A percentile compares a stretch with the other conserved stretches of the same genome.
Conservation (phyloP, 1,284 basidiomycete genomes). For the Ceratobasidium sp. region DNA sequence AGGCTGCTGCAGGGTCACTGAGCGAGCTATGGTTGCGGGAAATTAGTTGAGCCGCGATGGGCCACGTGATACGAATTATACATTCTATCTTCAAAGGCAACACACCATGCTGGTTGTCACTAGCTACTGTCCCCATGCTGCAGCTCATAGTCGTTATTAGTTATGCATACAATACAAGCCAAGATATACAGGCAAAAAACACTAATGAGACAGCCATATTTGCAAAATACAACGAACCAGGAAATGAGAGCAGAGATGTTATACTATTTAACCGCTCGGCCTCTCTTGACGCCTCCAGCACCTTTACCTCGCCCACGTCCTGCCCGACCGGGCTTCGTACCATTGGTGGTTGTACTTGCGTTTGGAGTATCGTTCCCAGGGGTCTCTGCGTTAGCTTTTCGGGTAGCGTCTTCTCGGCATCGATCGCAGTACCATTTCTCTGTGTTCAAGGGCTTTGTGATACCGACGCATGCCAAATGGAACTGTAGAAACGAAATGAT, state of each 20-base stretch:
- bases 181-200: neutral
- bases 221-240: neutral
- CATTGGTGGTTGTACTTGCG: slow-evolving; percentile 5
- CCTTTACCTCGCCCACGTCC: slow-evolving; percentile 34
- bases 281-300: slow-evolving; percentile 30
- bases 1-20: too few species aligned
- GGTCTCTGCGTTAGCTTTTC: slow-evolving; percentile 3
- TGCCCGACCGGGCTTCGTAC: slow-evolving; percentile 17
- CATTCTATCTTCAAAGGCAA: too few species aligned
- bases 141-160: neutral
- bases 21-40: too few species aligned
- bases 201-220: slow-evolving; percentile 8
- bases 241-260: neutral
- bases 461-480: slow-evolving; percentile 32
- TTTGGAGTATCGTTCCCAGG: slow-evolving; percentile 1
- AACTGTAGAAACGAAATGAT: neutral
- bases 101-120: too few species aligned
- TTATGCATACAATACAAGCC: neutral
- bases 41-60: too few species aligned
- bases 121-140: neutral
- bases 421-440: slow-evolving; percentile 37
- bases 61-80: too few species aligned
- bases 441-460: slow-evolving; percentile 28
- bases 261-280: slow-evolving; percentile 25
- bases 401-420: slow-evolving; percentile 25